phyloP scores from a whole-genome alignment of 2,329 filamentous ascomycete species.

The Drechslerella coelobrocha region DNA sequence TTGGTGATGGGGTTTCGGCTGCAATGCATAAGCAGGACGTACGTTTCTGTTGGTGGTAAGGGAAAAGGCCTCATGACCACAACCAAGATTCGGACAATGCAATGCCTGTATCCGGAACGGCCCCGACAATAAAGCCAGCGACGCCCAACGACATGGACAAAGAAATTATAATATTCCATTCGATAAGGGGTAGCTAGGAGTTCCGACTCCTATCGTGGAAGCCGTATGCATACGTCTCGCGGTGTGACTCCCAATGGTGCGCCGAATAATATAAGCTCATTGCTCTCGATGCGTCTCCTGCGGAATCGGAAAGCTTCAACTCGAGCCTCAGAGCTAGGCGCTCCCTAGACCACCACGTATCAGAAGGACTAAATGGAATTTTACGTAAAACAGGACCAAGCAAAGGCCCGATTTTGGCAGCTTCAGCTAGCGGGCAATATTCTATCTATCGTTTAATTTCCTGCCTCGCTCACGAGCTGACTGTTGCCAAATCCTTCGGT shows the following conservation, averaged over 20 bases:
- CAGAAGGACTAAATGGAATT: constrained; percentile 38
- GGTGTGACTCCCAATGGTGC: not conserved
- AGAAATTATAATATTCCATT: constrained; percentile 26
- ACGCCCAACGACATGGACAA: constrained; percentile 30
- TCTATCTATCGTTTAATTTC: constrained; percentile 17
- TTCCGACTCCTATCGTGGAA: constrained; percentile 29
- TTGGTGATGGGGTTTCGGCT: constrained; percentile 7
- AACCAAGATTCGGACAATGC: constrained; percentile 37
- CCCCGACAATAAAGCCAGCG: constrained; percentile 30
- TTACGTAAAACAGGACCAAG: constrained; percentile 39
- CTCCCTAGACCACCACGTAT: constrained; percentile 24
- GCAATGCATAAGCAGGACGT: not conserved
- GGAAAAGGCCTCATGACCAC: constrained; percentile 48
- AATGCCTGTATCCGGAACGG: constrained; percentile 45
- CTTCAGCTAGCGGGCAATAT: constrained; percentile 28
- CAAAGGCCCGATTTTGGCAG: constrained; percentile 37
- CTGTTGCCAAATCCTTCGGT: constrained; percentile 43
- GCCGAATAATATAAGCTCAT: too few species aligned
- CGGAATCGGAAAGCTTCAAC: too few species aligned
- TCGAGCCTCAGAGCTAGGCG: too few species aligned
- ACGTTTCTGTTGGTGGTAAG: constrained; percentile 14
- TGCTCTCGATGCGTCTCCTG: too few species aligned
- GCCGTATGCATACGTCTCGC: constrained; percentile 4
- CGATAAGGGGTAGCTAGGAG: constrained; percentile 26
- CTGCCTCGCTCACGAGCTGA: not conserved